A percentile compares a stretch with the other conserved stretches of the same genome.
phyloP scores from a whole-genome alignment of 352 stramenopile species.

The Pilasporangium apinafurcum region DNA sequence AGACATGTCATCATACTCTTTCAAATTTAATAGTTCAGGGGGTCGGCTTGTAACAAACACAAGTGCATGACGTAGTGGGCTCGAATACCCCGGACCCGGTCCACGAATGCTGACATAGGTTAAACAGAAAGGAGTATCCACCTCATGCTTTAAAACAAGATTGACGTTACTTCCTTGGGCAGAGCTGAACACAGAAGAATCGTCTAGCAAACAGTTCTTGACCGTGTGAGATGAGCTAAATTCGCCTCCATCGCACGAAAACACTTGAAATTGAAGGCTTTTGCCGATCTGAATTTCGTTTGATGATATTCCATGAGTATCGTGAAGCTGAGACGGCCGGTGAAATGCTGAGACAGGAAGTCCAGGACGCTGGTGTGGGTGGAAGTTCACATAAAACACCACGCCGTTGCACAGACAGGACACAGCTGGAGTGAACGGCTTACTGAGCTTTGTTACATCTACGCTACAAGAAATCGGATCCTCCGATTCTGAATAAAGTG shows the following conservation, averaged over 20 bases:
- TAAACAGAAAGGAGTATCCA: slow-evolving; percentile 77
- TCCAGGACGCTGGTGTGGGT: slow-evolving; percentile 41
- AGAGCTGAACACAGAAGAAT: slow-evolving; percentile 80
- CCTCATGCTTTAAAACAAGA: slow-evolving; percentile 68
- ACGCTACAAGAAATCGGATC: slow-evolving; percentile 32
- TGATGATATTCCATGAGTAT: slow-evolving; percentile 31
- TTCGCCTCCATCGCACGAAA: slow-evolving; percentile 71
- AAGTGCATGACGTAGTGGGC: slow-evolving; percentile 46
- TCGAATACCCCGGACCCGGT: slow-evolving; percentile 74
- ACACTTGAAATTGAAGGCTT: slow-evolving; percentile 52
- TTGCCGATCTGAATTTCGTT: slow-evolving; percentile 75
- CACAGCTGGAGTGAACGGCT: slow-evolving; percentile 45
- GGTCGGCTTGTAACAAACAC: slow-evolving; percentile 67
- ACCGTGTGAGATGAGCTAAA: slow-evolving; percentile 65
- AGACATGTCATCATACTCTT: slow-evolving; percentile 62
- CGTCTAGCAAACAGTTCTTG: slow-evolving; percentile 71
- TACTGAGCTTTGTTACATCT: slow-evolving; percentile 20
- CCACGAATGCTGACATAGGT: slow-evolving; percentile 69
- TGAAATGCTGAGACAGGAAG: slow-evolving; percentile 36
- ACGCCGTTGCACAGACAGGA: slow-evolving; percentile 66
- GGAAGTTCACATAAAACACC: slow-evolving; percentile 63
- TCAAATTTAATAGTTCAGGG: slow-evolving; percentile 40
- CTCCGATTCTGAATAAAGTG: slow-evolving; percentile 36
- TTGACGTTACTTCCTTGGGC: slow-evolving; percentile 68
- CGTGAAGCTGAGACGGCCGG: slow-evolving; percentile 22